Conservation (phyloP, 352 stramenopile genomes). For the Phytophthora nicotianae region DNA sequence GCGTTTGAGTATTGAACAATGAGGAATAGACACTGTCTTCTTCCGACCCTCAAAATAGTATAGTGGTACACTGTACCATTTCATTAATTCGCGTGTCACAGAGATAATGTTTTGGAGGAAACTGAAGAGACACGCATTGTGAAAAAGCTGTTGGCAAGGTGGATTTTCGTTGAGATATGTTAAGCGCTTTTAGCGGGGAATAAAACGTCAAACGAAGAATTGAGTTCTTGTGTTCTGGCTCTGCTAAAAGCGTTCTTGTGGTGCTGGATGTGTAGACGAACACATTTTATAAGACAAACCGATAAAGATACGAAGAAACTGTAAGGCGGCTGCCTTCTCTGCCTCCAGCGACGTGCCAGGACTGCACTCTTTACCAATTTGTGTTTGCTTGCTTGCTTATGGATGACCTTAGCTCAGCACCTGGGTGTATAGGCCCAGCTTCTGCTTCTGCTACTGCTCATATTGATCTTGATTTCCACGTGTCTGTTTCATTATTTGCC, state of each 20-base stretch:
- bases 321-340: neutral
- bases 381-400: neutral
- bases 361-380: neutral
- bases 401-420: neutral
- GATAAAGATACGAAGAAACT: neutral
- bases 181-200: neutral
- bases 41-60: conserved; percentile 23
- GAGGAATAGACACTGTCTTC: conserved; percentile 15
- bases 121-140: neutral
- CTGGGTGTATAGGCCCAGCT: too few species aligned
- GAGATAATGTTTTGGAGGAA: conserved; percentile 12
- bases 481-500: too few species aligned
- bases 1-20: conserved; percentile 14
- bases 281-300: too few species aligned
- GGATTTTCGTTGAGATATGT: conserved; percentile 11
- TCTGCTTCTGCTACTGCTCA: too few species aligned
- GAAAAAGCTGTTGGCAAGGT: neutral
- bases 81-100: conserved; percentile 23
- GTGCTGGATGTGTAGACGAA: too few species aligned
- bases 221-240: too few species aligned
- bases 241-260: too few species aligned
- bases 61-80: conserved; percentile 10
- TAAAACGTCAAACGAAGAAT: conserved; percentile 1
- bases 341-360: neutral
- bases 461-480: too few species aligned